phyloP scores from a whole-genome alignment of 2,329 filamentous ascomycete genomes.

The Incumbomyces lentus region DNA sequence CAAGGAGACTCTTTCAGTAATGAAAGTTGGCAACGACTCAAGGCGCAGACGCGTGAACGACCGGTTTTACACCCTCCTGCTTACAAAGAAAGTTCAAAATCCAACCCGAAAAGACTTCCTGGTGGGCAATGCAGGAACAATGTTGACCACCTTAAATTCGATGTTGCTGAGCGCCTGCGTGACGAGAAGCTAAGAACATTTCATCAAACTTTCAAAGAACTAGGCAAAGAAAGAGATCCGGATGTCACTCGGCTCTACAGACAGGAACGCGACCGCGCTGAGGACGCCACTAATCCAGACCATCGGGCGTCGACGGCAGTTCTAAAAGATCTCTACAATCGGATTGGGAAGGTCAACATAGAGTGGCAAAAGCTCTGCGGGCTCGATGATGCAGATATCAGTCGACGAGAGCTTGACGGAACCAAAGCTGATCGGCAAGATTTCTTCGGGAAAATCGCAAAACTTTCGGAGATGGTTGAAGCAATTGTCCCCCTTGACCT shows the following conservation, averaged over 20 bases:
- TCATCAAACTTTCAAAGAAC: too few relatives aligned
- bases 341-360: too few relatives aligned
- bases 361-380: constrained; percentile 8
- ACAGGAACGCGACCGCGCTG: too few relatives aligned
- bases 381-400: constrained; percentile 17
- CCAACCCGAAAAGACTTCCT: constrained; percentile 5
- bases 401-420: constrained; percentile 1
- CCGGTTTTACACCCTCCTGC: too few relatives aligned
- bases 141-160: constrained; percentile 36
- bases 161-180: constrained; percentile 24
- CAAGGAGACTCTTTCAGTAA: constrained; percentile 33
- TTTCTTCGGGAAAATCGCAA: constrained; percentile 21
- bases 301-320: too few relatives aligned
- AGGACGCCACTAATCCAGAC: too few relatives aligned
- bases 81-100: too few relatives aligned
- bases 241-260: too few relatives aligned
- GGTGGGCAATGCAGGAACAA: constrained; percentile 27
- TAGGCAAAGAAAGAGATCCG: too few relatives aligned
- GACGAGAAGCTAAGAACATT: too few relatives aligned
- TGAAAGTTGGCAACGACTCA: constrained; percentile 25
- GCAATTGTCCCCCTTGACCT: constrained; percentile 24
- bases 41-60: too few relatives aligned
- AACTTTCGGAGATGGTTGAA: constrained; percentile 23
- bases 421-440: not conserved
- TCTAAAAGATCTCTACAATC: too few relatives aligned